Conservation (phyloP, 345 rosid species). For the Eucalyptus leucophloia region DNA sequence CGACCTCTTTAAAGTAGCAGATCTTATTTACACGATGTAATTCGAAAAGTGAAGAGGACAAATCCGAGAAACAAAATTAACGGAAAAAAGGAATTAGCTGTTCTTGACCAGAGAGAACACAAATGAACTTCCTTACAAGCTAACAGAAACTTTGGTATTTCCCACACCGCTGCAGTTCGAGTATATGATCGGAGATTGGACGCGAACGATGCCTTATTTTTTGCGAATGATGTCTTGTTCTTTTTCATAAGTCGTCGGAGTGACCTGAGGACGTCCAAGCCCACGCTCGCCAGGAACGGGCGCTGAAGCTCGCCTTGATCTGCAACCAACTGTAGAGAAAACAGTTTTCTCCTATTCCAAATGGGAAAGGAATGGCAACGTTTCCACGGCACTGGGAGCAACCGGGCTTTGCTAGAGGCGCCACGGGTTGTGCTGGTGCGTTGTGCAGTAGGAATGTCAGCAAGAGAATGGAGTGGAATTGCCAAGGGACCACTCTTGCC, state of each 20-base stretch:
- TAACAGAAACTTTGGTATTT: background rate
- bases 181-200: background rate
- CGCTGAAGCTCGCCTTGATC: background rate
- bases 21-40: too few relatives aligned
- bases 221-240: background rate
- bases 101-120: background rate
- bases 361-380: background rate
- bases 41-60: too few relatives aligned
- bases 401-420: background rate
- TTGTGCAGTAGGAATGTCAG: background rate
- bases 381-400: background rate
- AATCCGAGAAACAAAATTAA: too few relatives aligned
- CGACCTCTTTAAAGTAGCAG: too few relatives aligned
- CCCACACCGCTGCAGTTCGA: background rate
- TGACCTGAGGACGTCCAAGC: background rate
- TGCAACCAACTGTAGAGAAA: background rate
- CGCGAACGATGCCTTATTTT: background rate
- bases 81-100: background rate
- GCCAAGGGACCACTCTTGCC: background rate
- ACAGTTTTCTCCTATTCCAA: background rate
- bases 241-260: background rate
- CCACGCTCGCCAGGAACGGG: background rate
- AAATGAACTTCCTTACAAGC: background rate
- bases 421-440: background rate
- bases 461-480: background rate